Conservation (phyloP, 352 stramenopile genomes). For the Phytophthora sp. region DNA sequence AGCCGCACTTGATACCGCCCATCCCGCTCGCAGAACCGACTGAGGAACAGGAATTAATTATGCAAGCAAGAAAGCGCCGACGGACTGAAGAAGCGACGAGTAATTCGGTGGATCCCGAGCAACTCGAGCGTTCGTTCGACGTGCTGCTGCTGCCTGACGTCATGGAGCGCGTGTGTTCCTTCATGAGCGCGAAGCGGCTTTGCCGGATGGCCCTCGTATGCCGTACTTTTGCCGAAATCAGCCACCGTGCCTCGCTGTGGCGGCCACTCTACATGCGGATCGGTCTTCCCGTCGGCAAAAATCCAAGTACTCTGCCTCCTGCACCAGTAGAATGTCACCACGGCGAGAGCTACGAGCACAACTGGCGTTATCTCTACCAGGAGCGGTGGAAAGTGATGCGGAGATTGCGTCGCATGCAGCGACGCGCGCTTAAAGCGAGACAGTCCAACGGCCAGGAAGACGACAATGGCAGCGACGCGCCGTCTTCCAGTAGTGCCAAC, state of each 20-base stretch:
- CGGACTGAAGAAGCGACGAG: constrained; percentile 3
- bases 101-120: constrained; percentile 27
- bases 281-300: constrained; percentile 10
- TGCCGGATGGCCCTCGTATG: constrained; percentile 66
- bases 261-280: constrained; percentile 44
- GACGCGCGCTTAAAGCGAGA: constrained; percentile 13
- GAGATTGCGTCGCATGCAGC: constrained; percentile 35
- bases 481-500: not conserved
- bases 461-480: constrained; percentile 1
- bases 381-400: constrained; percentile 27
- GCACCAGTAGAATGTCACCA: constrained; percentile 35
- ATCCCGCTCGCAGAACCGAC: constrained; percentile 10
- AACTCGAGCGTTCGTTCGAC: constrained; percentile 54
- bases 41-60: constrained; percentile 16
- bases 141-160: constrained; percentile 65
- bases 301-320: constrained; percentile 10
- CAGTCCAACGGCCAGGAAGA: constrained; percentile 6
- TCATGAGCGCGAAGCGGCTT: constrained; percentile 76
- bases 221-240: constrained; percentile 47
- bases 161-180: constrained; percentile 73
- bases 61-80: constrained; percentile 23
- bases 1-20: constrained; percentile 32
- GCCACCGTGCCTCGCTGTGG: constrained; percentile 46
- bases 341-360: constrained; percentile 39
- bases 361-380: constrained; percentile 44